A percentile compares a stretch with the other conserved stretches of the same genome.
Conservation (phyloP, 176 grass and related monocot genomes). For the Cymbopogon citratus region DNA sequence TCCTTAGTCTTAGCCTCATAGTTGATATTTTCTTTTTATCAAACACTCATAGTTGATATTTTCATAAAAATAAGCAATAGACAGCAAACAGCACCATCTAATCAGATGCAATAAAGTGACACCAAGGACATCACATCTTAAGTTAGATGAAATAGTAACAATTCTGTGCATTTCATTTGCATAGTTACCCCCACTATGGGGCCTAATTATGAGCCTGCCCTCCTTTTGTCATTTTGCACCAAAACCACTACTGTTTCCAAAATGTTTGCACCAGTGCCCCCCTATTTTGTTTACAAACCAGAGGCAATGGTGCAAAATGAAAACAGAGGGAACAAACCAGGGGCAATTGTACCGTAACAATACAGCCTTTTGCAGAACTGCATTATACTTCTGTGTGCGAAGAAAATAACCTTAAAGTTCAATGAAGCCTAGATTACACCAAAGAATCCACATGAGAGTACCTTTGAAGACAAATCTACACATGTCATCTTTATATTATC, state of each 20-base stretch:
- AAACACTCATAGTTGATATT: neutral
- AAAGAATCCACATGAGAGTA: neutral
- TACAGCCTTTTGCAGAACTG: conserved; percentile 1
- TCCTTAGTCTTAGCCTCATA: neutral
- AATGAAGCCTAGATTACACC: neutral
- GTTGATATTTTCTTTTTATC: neutral
- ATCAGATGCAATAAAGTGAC: neutral
- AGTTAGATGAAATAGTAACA: conserved; percentile 2
- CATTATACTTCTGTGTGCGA: neutral
- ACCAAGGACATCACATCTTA: neutral
- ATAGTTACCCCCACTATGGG: neutral
- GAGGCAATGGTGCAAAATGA: neutral
- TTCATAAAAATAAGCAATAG: conserved; percentile 9
- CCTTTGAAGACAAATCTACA: neutral
- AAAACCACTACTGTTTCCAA: neutral
- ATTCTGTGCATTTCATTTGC: neutral
- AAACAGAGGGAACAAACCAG: neutral
- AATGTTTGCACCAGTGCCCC: neutral
- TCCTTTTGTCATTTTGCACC: neutral
- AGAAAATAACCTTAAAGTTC: neutral
- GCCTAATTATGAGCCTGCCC: neutral
- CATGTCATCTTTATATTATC: neutral
- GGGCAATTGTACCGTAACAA: neutral
- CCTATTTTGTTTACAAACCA: neutral
- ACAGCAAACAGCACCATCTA: neutral